Evolutionary conservation across 305 asterid species (phyloP), one percentile per base, ranked within the genome.

Genomic region (Vinca major): DNA sequence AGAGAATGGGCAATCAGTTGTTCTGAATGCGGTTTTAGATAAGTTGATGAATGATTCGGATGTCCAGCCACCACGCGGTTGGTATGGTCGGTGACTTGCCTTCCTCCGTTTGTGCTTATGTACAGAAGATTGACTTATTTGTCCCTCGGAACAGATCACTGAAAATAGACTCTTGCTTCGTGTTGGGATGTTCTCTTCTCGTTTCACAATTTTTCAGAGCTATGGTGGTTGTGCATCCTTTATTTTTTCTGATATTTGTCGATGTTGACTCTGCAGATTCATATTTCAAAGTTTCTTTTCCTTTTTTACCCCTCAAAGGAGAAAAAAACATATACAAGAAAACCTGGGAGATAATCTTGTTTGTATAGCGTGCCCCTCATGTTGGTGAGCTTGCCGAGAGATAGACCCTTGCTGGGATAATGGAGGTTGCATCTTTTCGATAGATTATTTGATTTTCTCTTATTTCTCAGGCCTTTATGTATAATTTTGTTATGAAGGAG

Each of bases 41-140:
- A 93, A 93, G 85, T 80, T 93, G 86, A 92, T 92, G 98, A 93
- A 88, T 66, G 94, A 86, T 36, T 90, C 89, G 68, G 94, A 85
- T 0, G 90, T 79, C 57, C 92, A 88, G 80, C 89, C 70, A 63
- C 87, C 80, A 1, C 84, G 89, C 75, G 88, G 80, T 56, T 90
- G 95, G 95, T 83, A 85, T 82, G 89, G 89, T 65, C 89, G 89
- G 79, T 90, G 63, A 74, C n/a, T 21, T 61, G 69, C 54, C 73
- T 16, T 40, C 33, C 40, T 72, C 66, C 71, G 68, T 52, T 51
- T 65, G 37, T 63, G 77, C 65, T 43, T 66, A 10, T 86, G 88
- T 81, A 84, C 77, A 85, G 82, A 69, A 77, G 65, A 40, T 68
- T 65, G 58, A 45, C 36, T 76, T 53, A 37, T 60, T 60, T 60